These are phyloP conservation scores for Heliocybe sulcata DNA, from an alignment of 1,284 basidiomycete genomes.

Conservation along the genomic window DNA sequence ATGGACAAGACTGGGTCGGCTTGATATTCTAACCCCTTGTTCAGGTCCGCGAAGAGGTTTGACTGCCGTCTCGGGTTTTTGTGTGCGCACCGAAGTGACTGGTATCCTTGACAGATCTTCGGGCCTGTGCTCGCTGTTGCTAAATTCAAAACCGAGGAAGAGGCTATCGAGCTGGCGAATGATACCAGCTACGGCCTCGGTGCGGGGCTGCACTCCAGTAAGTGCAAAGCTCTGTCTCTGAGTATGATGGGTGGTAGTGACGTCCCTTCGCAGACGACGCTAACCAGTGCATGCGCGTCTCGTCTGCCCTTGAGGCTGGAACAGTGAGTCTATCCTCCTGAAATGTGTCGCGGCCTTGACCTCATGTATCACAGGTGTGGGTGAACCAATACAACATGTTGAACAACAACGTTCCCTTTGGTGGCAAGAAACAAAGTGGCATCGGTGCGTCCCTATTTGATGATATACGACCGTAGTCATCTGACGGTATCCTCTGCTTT, in stretches of 20 bases:
- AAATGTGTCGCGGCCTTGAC: constrained; percentile 7
- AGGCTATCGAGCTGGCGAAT: constrained; percentile 76
- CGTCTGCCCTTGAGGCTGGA: constrained; percentile 78
- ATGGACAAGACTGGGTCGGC: not conserved
- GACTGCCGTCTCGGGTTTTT: constrained; percentile 7
- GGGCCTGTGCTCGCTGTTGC: constrained; percentile 78
- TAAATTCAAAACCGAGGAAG: constrained; percentile 74
- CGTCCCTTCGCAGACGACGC: constrained; percentile 52
- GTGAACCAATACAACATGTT: constrained; percentile 83
- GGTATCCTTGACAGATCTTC: constrained; percentile 57
- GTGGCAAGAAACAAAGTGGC: constrained; percentile 84
- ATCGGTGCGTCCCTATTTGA: constrained; percentile 37
- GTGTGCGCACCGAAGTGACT: constrained; percentile 5
- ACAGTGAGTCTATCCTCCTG: constrained; percentile 42
- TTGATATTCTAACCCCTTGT: constrained; percentile 4
- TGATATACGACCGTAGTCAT: not conserved
- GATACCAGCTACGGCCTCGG: constrained; percentile 84
- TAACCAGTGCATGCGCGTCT: constrained; percentile 83
- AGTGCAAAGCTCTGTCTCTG: constrained; percentile 15
- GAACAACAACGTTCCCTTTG: constrained; percentile 85
- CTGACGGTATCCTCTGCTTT: constrained; percentile 4
- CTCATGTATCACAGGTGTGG: constrained; percentile 57
- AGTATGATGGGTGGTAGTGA: constrained; percentile 4
- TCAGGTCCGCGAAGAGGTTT: constrained; percentile 70
- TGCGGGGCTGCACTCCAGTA: constrained; percentile 85